These are phyloP conservation scores for Tricholoma bakamatsutake DNA, from an alignment of 768 basidiomycete genomes.

Conservation along the genomic window DNA sequence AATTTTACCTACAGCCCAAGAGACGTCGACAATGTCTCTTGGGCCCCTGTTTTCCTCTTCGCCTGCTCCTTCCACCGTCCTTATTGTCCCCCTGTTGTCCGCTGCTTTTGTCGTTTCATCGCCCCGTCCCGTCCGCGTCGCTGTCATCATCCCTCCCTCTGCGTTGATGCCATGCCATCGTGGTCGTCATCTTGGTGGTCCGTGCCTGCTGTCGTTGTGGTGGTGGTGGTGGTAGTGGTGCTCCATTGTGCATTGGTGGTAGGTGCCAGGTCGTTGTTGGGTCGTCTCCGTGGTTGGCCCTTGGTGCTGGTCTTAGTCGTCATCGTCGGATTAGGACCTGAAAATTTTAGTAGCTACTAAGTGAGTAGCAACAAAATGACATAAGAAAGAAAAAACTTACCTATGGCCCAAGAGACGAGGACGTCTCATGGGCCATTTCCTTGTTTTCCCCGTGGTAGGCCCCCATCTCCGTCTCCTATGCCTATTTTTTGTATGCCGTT, in stretches of 20 bases:
- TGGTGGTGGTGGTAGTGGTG: too few relatives aligned
- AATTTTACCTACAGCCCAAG: too few relatives aligned
- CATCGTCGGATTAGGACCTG: background rate
- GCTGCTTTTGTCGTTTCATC: too few relatives aligned
- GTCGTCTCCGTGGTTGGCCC: background rate
- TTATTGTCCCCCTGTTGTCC: too few relatives aligned
- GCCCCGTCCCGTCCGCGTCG: too few relatives aligned
- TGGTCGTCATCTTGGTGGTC: background rate
- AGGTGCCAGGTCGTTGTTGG: background rate
- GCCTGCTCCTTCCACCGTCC: too few relatives aligned
- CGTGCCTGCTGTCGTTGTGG: background rate
- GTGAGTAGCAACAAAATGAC: background rate
- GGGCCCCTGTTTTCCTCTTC: too few relatives aligned
- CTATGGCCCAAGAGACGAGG: background rate
- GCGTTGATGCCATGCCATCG: background rate
- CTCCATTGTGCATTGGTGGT: background rate
- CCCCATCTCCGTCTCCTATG: background rate
- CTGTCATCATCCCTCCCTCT: background rate
- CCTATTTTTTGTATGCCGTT: background rate
- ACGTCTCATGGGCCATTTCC: background rate
- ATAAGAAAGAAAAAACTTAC: background rate
- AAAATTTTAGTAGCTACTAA: background rate
- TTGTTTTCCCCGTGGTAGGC: background rate
- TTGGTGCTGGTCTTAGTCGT: background rate
- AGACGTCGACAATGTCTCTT: too few relatives aligned